These are phyloP conservation scores for Cryptosporidium tyzzeri DNA, from an alignment of 169 alveolate species.

Conservation along the genomic window DNA sequence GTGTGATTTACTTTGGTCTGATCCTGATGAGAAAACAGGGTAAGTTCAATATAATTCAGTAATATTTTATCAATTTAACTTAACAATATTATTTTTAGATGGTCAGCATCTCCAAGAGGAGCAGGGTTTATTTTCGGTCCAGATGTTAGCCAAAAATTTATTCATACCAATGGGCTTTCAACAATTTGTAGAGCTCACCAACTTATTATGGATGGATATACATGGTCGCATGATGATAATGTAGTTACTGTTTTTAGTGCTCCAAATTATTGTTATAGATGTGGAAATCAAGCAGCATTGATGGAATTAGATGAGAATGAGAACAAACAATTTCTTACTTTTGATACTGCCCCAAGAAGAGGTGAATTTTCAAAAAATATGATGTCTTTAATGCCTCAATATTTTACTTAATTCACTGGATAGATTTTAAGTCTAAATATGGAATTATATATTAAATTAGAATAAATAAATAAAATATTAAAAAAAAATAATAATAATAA, in stretches of 20 bases:
- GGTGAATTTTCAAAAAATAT: slow-evolving; percentile 74
- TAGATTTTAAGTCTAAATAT: not conserved
- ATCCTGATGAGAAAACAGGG: slow-evolving; percentile 93
- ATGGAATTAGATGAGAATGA: slow-evolving; percentile 95
- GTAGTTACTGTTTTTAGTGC: slow-evolving; percentile 96
- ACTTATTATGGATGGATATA: slow-evolving; percentile 93
- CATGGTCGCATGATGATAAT: slow-evolving; percentile 90
- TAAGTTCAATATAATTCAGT: slow-evolving; percentile 67
- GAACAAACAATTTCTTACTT: slow-evolving; percentile 87
- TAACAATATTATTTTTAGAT: slow-evolving; percentile 78
- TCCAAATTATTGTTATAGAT: slow-evolving; percentile 96
- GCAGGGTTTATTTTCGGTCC: slow-evolving; percentile 98
- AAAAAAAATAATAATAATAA: too few relatives aligned
- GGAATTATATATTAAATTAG: not conserved
- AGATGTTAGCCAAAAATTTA: slow-evolving; percentile 92
- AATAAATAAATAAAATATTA: too few relatives aligned
- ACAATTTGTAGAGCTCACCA: slow-evolving; percentile 97
- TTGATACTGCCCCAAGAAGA: slow-evolving; percentile 91
- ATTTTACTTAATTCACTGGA: slow-evolving; percentile 37
- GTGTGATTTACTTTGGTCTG: slow-evolving; percentile 99
- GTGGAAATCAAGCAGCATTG: slow-evolving; percentile 95
- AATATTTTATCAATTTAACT: not conserved
- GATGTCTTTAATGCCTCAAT: slow-evolving; percentile 41
- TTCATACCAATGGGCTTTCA: slow-evolving; percentile 91
- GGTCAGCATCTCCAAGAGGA: slow-evolving; percentile 97